Conservation (phyloP, 371 early-diverging fungal genomes). For the Lichtheimia ornata region DNA sequence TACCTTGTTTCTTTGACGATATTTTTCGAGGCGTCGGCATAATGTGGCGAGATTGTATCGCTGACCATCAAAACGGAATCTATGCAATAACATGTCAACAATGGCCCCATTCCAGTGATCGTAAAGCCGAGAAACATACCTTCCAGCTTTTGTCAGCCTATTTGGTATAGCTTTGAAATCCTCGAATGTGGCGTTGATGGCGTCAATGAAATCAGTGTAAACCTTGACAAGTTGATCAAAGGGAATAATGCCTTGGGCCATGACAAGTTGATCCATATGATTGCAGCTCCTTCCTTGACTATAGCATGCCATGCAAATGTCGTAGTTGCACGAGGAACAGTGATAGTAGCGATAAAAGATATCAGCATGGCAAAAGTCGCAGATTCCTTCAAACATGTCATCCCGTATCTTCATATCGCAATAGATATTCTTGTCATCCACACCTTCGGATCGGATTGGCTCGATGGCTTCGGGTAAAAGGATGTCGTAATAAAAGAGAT, state of each 20-base stretch:
- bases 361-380: constrained; percentile 43
- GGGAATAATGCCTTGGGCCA: constrained; percentile 17
- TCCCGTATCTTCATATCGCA: neutral
- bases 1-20: constrained; percentile 18
- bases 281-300: constrained; percentile 30
- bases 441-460: constrained; percentile 16
- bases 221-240: constrained; percentile 3
- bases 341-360: constrained; percentile 36
- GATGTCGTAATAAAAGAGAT: constrained; percentile 17
- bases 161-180: neutral
- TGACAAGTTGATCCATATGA: constrained; percentile 24
- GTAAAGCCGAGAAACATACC: neutral
- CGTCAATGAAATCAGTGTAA: constrained; percentile 13
- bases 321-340: constrained; percentile 30
- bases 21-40: constrained; percentile 30
- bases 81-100: neutral
- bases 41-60: constrained; percentile 21
- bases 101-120: neutral
- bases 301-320: constrained; percentile 39
- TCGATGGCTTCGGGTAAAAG: constrained; percentile 28
- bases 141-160: neutral
- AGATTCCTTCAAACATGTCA: constrained; percentile 16
- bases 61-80: neutral
- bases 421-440: constrained; percentile 5
- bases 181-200: constrained; percentile 13